These are phyloP conservation scores for Kwoniella sp. DNA, from an alignment of 768 basidiomycete species.

Conservation along the genomic window DNA sequence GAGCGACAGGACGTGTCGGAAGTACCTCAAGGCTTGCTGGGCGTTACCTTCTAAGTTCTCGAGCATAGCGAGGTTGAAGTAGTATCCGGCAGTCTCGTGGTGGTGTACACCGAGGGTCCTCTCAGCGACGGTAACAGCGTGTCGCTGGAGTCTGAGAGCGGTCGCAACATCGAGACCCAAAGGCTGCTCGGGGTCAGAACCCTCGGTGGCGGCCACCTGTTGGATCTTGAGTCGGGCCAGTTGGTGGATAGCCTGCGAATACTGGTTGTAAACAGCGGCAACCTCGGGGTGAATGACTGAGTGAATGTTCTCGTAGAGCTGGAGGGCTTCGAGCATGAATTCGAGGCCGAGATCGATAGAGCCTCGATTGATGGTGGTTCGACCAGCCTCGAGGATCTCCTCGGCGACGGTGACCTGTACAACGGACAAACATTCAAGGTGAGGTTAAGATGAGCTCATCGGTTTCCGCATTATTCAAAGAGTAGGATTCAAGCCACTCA, in stretches of 20 bases:
- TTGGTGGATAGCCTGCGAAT: conserved; percentile 57
- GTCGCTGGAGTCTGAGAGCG: conserved; percentile 56
- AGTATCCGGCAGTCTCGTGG: conserved; percentile 56
- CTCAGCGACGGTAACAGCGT: conserved; percentile 58
- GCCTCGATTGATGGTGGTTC: conserved; percentile 54
- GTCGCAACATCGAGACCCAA: conserved; percentile 54
- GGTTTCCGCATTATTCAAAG: no score
- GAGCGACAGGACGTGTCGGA: conserved; percentile 56
- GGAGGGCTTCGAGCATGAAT: conserved; percentile 57
- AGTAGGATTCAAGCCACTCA: conserved; percentile 43
- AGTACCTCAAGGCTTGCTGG: conserved; percentile 51
- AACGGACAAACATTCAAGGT: neutral
- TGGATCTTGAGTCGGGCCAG: conserved; percentile 54
- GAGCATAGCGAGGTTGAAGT: conserved; percentile 58
- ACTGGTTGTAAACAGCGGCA: conserved; percentile 57
- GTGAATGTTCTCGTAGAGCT: conserved; percentile 58
- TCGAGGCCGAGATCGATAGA: conserved; percentile 57
- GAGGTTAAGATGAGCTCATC: no score
- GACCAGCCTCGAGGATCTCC: conserved; percentile 57
- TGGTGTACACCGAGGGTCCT: conserved; percentile 57
- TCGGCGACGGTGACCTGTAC: conserved; percentile 55
- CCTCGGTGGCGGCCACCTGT: conserved; percentile 48
- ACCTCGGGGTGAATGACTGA: conserved; percentile 59
- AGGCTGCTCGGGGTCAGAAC: conserved; percentile 49
- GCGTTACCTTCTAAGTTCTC: conserved; percentile 57